Percentiles rank a stretch among this genome's conserved stretches.
Evolutionary conservation across 768 basidiomycete genomes (phyloP).

Genomic region (Boletus pseudo-olivaceus): DNA sequence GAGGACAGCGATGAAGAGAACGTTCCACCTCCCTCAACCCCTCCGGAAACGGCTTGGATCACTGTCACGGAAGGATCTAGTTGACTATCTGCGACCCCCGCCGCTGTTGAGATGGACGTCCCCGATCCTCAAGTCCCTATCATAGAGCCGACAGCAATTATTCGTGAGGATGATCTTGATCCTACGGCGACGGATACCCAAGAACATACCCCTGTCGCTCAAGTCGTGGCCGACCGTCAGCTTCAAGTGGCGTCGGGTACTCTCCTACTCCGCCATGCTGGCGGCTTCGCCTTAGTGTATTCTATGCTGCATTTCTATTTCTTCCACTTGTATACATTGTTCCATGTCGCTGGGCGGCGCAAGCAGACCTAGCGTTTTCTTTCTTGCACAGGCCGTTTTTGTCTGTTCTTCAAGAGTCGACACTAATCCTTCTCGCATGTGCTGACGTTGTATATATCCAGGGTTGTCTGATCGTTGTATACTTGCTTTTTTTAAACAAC

Average conservation of each 20-base stretch:
- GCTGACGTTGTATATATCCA: conserved; percentile 31
- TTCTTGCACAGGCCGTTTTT: conserved; percentile 6
- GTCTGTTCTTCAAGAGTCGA: conserved; percentile 4
- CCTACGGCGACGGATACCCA: conserved; percentile 19
- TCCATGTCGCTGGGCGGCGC: conserved; percentile 29
- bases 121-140: conserved; percentile 13
- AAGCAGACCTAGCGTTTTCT: conserved; percentile 25
- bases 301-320: conserved; percentile 43
- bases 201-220: conserved; percentile 20
- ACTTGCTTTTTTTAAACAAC: conserved; percentile 14
- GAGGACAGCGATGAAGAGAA: conserved; percentile 44
- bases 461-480: conserved; percentile 27
- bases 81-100: conserved; percentile 28
- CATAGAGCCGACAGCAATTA: conserved; percentile 27
- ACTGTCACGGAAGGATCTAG: conserved; percentile 25
- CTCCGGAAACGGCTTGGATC: conserved; percentile 31
- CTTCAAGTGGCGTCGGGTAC: conserved; percentile 25
- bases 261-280: conserved; percentile 33
- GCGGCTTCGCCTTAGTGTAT: conserved; percentile 35
- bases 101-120: conserved; percentile 16
- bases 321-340: conserved; percentile 41
- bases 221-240: conserved; percentile 20
- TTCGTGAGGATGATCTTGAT: conserved; percentile 19
- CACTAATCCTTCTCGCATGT: conserved; percentile 17
- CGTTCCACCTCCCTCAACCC: conserved; percentile 30